phyloP scores from a whole-genome alignment of 2,329 filamentous ascomycete species.

The Neopestalotiopsis sp. region DNA sequence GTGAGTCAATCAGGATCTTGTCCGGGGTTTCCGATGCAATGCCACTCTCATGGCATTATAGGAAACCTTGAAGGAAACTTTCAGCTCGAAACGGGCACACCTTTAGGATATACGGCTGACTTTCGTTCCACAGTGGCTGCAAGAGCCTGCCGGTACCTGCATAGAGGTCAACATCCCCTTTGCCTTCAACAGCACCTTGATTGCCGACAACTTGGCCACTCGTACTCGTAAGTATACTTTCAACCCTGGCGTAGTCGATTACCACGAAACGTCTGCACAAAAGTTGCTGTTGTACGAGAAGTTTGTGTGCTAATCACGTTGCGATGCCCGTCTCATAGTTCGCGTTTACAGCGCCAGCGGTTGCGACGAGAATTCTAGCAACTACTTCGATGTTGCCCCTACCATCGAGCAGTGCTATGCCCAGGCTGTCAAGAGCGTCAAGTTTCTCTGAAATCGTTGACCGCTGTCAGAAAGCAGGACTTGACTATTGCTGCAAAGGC shows the following conservation, averaged over 20 bases:
- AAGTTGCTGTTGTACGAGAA: background rate
- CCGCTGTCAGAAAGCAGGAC: too few relatives aligned
- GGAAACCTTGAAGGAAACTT: too few relatives aligned
- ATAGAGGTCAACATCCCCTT: conserved; percentile 16
- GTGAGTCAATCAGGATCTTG: background rate
- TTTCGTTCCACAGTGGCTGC: conserved; percentile 6
- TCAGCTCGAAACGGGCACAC: background rate
- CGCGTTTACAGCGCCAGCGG: conserved; percentile 9
- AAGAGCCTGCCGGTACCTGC: conserved; percentile 11
- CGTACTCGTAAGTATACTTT: conserved; percentile 15
- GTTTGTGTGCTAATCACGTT: background rate
- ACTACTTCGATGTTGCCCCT: conserved; percentile 15
- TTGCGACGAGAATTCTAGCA: conserved; percentile 12
- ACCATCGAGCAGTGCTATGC: conserved; percentile 11
- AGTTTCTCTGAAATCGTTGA: conserved; percentile 10
- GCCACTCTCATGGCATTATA: too few relatives aligned
- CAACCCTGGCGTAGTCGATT: background rate
- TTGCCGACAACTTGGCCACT: conserved; percentile 17
- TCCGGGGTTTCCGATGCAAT: too few relatives aligned
- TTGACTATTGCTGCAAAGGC: too few relatives aligned
- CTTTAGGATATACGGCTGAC: background rate
- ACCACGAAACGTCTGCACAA: background rate
- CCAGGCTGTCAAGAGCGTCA: conserved; percentile 3
- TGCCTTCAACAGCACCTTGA: conserved; percentile 15
- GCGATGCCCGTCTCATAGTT: conserved; percentile 4